Base-by-base conservation (phyloP, 441 rosid species). In the Populus tomentosa region DNA sequence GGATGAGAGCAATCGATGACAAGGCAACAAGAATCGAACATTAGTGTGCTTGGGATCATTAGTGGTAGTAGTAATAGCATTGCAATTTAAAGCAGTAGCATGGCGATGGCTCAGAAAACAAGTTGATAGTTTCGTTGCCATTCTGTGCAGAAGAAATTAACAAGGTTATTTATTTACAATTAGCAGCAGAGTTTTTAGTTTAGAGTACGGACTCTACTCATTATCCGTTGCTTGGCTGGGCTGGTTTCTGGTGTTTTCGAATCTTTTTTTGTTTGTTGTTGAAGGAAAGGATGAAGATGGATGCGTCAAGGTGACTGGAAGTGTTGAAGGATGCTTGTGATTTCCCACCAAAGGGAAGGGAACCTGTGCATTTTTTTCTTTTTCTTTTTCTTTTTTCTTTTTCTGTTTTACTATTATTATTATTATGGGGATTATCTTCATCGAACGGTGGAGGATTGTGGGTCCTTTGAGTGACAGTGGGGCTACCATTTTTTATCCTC, bases 121-220 rank as follows among this genome's bases (percentile, higher is more conserved):
- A 53, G 90, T 77, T 13, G 97, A 87, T 42, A 88, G 84, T 88
- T 86, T 88, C 79, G 89, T 81, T 72, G 91, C 70, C 70, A 42
- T 42, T 42, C 42, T 38, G 42, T 10, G 42, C 42, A 38, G 42
- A 38, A 38, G 42, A 38, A 10, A 38, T 38, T 38, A 38, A 38
- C 42, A 32, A 4, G 33, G 33, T 32, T 32, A 32, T 32, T 32
- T 32, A 32, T 32, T 32, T 32, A 5, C 33, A 5, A 32, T 32
- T 0, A 32, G 33, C 33, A 38, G 42, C 42, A 38, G 42, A 38
- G 42, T 38, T 38, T 10, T 38, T 10, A 42, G 53, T 11, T 3
- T 42, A 42, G 16, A 11, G 5, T 42, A 10, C 53, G 14, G 14
- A 10, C 28, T 23, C 28, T 23, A 23, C 53, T 53, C 24, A 59